A percentile compares a stretch with the other conserved stretches of the same genome.
phyloP scores from a whole-genome alignment of 768 basidiomycete species.

The Paxillus ammoniavirescens region DNA sequence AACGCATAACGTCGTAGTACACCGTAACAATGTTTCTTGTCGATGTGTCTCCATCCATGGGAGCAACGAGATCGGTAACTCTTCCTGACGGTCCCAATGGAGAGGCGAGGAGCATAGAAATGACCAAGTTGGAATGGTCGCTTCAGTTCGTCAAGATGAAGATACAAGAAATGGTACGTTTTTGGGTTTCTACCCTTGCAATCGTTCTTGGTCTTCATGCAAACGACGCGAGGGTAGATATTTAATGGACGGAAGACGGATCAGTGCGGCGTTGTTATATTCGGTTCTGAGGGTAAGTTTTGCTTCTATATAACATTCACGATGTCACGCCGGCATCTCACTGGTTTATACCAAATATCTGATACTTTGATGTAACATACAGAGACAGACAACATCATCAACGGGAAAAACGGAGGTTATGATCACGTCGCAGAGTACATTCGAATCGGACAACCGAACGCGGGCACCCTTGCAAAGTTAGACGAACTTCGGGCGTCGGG shows the following conservation, averaged over 20 bases:
- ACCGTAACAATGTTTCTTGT: constrained; percentile 88
- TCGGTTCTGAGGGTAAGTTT: constrained; percentile 71
- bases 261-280: constrained; percentile 85
- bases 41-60: constrained; percentile 89
- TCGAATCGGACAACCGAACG: constrained; percentile 63
- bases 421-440: constrained; percentile 73
- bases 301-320: not conserved
- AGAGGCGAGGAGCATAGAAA: constrained; percentile 50
- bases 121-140: constrained; percentile 78
- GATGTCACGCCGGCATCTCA: not conserved
- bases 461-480: constrained; percentile 63
- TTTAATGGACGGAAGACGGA: constrained; percentile 92
- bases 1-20: constrained; percentile 46
- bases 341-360: not conserved
- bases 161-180: constrained; percentile 82
- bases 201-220: not conserved
- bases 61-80: constrained; percentile 53
- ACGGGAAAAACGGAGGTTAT: constrained; percentile 64
- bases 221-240: constrained; percentile 50
- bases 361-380: not conserved
- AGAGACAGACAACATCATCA: constrained; percentile 69
- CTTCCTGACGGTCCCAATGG: constrained; percentile 52
- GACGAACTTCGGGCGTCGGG: constrained; percentile 57
- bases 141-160: constrained; percentile 89
- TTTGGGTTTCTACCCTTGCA: not conserved